phyloP scores from a whole-genome alignment of 768 basidiomycete genomes.

The Terana coerulea region DNA sequence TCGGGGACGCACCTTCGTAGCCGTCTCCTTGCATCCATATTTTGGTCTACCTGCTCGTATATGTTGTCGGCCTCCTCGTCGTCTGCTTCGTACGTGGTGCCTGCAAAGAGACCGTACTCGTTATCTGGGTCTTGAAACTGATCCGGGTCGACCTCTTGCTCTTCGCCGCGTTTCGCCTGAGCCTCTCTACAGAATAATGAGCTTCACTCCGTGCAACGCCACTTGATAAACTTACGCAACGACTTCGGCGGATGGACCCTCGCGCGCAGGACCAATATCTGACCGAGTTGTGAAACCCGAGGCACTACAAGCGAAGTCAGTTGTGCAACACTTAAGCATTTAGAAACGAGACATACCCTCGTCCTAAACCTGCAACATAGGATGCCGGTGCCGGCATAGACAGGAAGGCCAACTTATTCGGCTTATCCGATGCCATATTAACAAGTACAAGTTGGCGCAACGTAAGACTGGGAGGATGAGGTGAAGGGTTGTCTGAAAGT shows the following conservation, averaged over 20 bases:
- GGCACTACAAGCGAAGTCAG: slow-evolving; percentile 48
- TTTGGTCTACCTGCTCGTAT: slow-evolving; percentile 86
- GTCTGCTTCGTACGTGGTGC: slow-evolving; percentile 93
- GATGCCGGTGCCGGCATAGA: slow-evolving; percentile 94
- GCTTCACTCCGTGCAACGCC: not conserved
- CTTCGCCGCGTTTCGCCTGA: slow-evolving; percentile 82
- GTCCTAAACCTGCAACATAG: slow-evolving; percentile 97
- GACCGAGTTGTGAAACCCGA: slow-evolving; percentile 97
- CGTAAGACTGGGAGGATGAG: not conserved
- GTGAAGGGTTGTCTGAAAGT: not conserved
- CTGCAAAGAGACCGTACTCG: slow-evolving; percentile 93
- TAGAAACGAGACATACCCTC: slow-evolving; percentile 62
- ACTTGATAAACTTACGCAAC: slow-evolving; percentile 60
- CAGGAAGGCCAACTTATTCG: slow-evolving; percentile 82
- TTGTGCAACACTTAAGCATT: slow-evolving; percentile 1
- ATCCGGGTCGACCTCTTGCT: slow-evolving; percentile 83
- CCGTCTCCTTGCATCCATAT: slow-evolving; percentile 84
- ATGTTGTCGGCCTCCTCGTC: slow-evolving; percentile 97
- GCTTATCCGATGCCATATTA: slow-evolving; percentile 47
- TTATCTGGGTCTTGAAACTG: slow-evolving; percentile 97
- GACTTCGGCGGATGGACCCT: slow-evolving; percentile 89
- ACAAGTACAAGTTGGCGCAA: not conserved
- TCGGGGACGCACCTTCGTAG: slow-evolving; percentile 59
- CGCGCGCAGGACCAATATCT: slow-evolving; percentile 97
- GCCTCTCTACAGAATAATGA: slow-evolving; percentile 62